These are phyloP conservation scores for Rhodosporidiobolus odoratus DNA, from an alignment of 768 basidiomycete genomes.

Conservation along the genomic window DNA sequence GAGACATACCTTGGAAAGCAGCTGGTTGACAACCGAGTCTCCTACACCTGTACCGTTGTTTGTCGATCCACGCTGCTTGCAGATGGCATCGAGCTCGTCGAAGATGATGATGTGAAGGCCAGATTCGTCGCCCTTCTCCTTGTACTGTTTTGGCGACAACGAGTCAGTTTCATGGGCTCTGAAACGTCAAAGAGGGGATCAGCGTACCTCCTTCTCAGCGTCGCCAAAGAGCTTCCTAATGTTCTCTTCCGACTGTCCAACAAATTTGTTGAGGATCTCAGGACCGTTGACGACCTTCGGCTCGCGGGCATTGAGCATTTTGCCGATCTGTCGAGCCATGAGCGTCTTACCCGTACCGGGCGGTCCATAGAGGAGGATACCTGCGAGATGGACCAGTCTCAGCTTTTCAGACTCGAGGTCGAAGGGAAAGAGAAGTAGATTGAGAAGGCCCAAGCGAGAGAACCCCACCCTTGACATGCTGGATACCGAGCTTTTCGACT, in stretches of 20 bases:
- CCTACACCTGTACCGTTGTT: constrained; percentile 90
- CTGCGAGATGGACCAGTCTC: constrained; percentile 48
- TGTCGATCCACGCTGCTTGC: constrained; percentile 94
- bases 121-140: constrained; percentile 93
- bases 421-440: constrained; percentile 8
- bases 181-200: constrained; percentile 6
- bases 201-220: constrained; percentile 90
- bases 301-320: constrained; percentile 96
- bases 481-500: constrained; percentile 94
- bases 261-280: constrained; percentile 93
- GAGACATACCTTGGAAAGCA: constrained; percentile 76
- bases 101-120: constrained; percentile 99
- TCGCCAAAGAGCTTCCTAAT: constrained; percentile 96
- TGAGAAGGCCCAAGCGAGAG: not conserved
- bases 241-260: constrained; percentile 96
- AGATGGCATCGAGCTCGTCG: constrained; percentile 96
- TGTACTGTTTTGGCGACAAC: constrained; percentile 59
- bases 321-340: constrained; percentile 96
- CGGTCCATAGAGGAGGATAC: constrained; percentile 89
- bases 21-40: constrained; percentile 97
- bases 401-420: not conserved
- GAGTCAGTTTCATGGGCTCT: not conserved
- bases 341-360: constrained; percentile 98
- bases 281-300: constrained; percentile 98
- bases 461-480: constrained; percentile 87